These are phyloP conservation scores for Fonsecaea erecta DNA, from an alignment of 2,329 filamentous ascomycete genomes.

Conservation along the genomic window DNA sequence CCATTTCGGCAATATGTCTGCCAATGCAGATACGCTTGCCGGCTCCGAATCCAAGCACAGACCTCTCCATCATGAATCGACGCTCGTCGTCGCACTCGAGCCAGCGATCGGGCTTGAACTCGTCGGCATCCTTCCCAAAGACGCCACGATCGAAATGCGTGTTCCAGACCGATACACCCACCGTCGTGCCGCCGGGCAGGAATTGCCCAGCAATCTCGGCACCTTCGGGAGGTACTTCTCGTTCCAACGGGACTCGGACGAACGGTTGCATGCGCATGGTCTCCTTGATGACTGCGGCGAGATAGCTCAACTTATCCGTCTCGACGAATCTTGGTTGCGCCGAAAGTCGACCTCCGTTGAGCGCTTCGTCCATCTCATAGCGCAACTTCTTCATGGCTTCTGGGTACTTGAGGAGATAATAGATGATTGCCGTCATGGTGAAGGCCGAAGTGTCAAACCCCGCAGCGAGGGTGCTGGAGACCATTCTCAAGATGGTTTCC, in stretches of 20 bases:
- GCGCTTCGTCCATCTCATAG: slow-evolving; percentile 21
- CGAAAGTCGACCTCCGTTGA: slow-evolving; percentile 11
- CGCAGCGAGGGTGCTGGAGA: slow-evolving; percentile 57
- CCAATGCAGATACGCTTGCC: slow-evolving; percentile 28
- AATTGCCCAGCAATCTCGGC: slow-evolving; percentile 35
- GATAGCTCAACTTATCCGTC: slow-evolving; percentile 48
- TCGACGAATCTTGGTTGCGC: background rate
- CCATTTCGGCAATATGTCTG: slow-evolving; percentile 34
- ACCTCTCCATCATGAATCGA: slow-evolving; percentile 41
- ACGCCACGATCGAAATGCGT: slow-evolving; percentile 23
- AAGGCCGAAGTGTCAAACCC: slow-evolving; percentile 81
- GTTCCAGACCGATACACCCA: slow-evolving; percentile 1
- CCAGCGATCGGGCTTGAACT: slow-evolving; percentile 39
- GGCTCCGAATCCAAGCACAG: slow-evolving; percentile 47
- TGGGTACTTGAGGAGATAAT: slow-evolving; percentile 71
- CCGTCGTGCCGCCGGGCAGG: slow-evolving; percentile 38
- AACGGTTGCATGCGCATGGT: slow-evolving; percentile 53
- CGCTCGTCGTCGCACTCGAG: slow-evolving; percentile 42
- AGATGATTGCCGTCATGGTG: slow-evolving; percentile 71
- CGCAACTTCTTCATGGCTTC: slow-evolving; percentile 9
- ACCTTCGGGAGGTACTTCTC: slow-evolving; percentile 56
- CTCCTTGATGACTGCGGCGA: slow-evolving; percentile 62
- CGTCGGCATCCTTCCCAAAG: slow-evolving; percentile 32
- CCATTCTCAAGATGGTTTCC: slow-evolving; percentile 14
- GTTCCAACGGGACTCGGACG: slow-evolving; percentile 38